phyloP scores from a whole-genome alignment of 2,329 filamentous ascomycete genomes.

The Fusarium floridanum region DNA sequence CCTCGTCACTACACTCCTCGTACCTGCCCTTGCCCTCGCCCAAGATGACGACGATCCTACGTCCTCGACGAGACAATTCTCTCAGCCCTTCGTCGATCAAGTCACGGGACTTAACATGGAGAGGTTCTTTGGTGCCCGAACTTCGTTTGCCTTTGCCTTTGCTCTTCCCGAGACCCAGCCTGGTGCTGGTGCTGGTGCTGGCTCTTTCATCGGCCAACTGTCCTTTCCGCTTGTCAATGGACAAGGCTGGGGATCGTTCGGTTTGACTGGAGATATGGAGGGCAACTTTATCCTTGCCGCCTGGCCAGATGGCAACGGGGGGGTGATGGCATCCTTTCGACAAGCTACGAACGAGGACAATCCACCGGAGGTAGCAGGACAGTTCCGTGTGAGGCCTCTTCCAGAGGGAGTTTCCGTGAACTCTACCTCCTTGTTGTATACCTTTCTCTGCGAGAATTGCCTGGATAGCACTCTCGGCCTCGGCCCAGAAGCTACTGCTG shows the following conservation, averaged over 20 bases:
- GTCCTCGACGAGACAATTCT: neutral
- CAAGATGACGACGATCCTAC: neutral
- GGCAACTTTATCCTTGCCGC: constrained; percentile 59
- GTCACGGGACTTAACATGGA: constrained; percentile 52
- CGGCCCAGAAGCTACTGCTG: constrained; percentile 35
- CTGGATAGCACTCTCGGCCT: neutral
- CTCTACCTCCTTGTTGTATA: neutral
- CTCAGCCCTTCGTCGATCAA: constrained; percentile 39
- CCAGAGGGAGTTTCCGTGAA: neutral
- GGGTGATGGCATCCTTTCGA: constrained; percentile 58
- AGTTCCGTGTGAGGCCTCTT: neutral
- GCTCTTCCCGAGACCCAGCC: constrained; percentile 53
- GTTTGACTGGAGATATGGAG: constrained; percentile 60
- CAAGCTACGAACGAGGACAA: constrained; percentile 56
- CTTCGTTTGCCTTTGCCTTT: constrained; percentile 57
- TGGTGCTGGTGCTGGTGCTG: neutral
- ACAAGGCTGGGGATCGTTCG: constrained; percentile 60
- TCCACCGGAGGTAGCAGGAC: neutral
- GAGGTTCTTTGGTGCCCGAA: constrained; percentile 55
- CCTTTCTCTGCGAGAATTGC: neutral
- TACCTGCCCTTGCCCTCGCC: neutral
- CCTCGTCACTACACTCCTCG: neutral
- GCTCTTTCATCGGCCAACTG: constrained; percentile 52
- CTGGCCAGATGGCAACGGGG: constrained; percentile 56
- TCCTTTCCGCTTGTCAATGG: constrained; percentile 55